These are phyloP conservation scores for Metarhizium robertsii DNA, from an alignment of 2,329 filamentous ascomycete species.

Conservation along the genomic window DNA sequence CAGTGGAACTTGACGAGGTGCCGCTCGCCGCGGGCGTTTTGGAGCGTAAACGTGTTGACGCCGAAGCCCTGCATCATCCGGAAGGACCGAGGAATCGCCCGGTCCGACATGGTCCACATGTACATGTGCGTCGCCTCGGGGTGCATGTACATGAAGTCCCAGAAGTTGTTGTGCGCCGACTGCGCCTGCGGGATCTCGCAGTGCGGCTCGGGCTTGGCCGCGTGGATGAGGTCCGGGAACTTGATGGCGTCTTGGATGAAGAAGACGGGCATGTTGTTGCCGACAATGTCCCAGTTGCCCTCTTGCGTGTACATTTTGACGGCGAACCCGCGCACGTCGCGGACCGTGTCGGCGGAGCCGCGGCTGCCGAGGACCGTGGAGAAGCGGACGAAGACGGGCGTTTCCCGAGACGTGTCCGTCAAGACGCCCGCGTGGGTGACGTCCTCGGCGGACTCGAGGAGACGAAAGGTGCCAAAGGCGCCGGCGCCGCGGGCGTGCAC, in stretches of 20 bases:
- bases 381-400: constrained; percentile 43
- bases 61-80: constrained; percentile 85
- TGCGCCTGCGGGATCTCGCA: constrained; percentile 61
- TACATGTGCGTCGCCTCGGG: constrained; percentile 70
- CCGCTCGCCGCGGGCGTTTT: constrained; percentile 58
- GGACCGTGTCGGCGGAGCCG: constrained; percentile 70
- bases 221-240: constrained; percentile 57
- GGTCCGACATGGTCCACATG: constrained; percentile 71
- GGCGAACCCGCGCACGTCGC: constrained; percentile 76
- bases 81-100: constrained; percentile 62
- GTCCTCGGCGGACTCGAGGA: constrained; percentile 56
- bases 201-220: constrained; percentile 48
- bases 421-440: constrained; percentile 59
- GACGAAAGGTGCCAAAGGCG: constrained; percentile 61
- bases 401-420: constrained; percentile 42
- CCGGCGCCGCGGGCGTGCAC: constrained; percentile 64
- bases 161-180: constrained; percentile 65
- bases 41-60: constrained; percentile 67
- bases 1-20: constrained; percentile 73
- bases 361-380: constrained; percentile 69
- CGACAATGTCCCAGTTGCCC: constrained; percentile 9
- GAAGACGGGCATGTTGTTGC: constrained; percentile 9
- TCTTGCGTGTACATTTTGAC: constrained; percentile 56
- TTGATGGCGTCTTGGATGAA: constrained; percentile 61
- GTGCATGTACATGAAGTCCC: constrained; percentile 59